Evolutionary conservation across 495 filamentous ascomycete species (phyloP).

Genomic region (Penicillium cinerascens): DNA sequence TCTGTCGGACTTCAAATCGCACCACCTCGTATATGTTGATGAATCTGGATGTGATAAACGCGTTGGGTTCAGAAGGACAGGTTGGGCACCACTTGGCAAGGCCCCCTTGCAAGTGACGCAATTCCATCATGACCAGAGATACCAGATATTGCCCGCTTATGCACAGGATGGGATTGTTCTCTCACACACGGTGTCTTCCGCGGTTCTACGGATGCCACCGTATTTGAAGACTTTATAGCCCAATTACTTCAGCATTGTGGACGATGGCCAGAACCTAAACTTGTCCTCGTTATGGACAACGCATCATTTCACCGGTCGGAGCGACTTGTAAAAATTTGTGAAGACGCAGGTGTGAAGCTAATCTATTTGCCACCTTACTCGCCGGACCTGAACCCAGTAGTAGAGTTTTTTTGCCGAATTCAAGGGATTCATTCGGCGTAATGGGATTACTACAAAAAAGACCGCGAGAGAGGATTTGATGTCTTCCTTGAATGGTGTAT

Average conservation of each 20-base stretch:
- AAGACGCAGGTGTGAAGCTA: slow-evolving; percentile 24
- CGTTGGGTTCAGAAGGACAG: slow-evolving; percentile 21
- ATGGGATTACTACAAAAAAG: slow-evolving; percentile 1
- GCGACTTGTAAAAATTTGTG: background rate
- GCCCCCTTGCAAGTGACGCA: slow-evolving; percentile 28
- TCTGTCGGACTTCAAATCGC: slow-evolving; percentile 23
- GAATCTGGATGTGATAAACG: slow-evolving; percentile 25
- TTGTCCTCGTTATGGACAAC: slow-evolving; percentile 16
- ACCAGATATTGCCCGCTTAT: slow-evolving; percentile 40
- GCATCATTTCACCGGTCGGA: background rate
- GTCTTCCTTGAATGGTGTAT: slow-evolving; percentile 6
- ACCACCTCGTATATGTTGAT: slow-evolving; percentile 8
- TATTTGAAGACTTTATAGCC: slow-evolving; percentile 42
- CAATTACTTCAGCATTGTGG: slow-evolving; percentile 32
- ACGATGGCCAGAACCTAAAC: slow-evolving; percentile 37
- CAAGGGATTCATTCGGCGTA: slow-evolving; percentile 12
- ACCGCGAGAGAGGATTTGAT: slow-evolving; percentile 2
- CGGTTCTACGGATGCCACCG: slow-evolving; percentile 11
- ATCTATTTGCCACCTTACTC: slow-evolving; percentile 21
- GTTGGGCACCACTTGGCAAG: slow-evolving; percentile 28
- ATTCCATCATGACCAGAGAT: slow-evolving; percentile 29
- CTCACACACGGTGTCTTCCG: slow-evolving; percentile 26
- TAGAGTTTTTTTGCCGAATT: slow-evolving; percentile 20
- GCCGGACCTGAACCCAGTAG: slow-evolving; percentile 16
- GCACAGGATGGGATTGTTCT: slow-evolving; percentile 31